Evolutionary conservation across 2,329 filamentous ascomycete species (phyloP).

Genomic region (Dryadomyces quercus-mongolicae): DNA sequence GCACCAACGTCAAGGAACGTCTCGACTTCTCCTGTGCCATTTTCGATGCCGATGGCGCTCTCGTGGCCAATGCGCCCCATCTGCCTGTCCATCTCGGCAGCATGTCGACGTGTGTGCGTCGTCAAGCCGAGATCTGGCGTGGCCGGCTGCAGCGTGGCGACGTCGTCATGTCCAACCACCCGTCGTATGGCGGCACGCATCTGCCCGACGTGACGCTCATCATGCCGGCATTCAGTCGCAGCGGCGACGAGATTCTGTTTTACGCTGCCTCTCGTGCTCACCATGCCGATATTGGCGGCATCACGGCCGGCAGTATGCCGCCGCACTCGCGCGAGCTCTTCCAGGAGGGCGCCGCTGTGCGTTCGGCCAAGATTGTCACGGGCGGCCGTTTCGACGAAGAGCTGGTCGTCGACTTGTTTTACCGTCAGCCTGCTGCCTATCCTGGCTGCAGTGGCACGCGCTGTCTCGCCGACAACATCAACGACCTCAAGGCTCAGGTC

Average conservation of each 20-base stretch:
- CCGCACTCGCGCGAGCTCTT: constrained; percentile 55
- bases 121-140: constrained; percentile 70
- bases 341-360: constrained; percentile 54
- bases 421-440: constrained; percentile 61
- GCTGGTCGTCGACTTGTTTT: constrained; percentile 58
- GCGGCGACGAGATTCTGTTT: constrained; percentile 62
- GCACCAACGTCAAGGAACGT: constrained; percentile 70
- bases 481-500: constrained; percentile 76
- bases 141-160: constrained; percentile 68
- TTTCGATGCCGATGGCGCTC: constrained; percentile 62
- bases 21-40: constrained; percentile 76
- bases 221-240: constrained; percentile 59
- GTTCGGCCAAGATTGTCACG: constrained; percentile 59
- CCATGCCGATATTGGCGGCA: constrained; percentile 76
- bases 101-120: constrained; percentile 74
- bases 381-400: constrained; percentile 70
- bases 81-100: constrained; percentile 71
- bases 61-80: constrained; percentile 73
- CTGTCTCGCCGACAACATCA: constrained; percentile 71
- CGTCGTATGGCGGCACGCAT: constrained; percentile 74
- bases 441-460: constrained; percentile 68
- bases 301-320: constrained; percentile 73
- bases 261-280: constrained; percentile 73
- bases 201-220: constrained; percentile 73
- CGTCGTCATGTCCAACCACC: constrained; percentile 75